Evolutionary conservation across 495 filamentous ascomycete genomes (phyloP).

Genomic region (Cercophora scortea): DNA sequence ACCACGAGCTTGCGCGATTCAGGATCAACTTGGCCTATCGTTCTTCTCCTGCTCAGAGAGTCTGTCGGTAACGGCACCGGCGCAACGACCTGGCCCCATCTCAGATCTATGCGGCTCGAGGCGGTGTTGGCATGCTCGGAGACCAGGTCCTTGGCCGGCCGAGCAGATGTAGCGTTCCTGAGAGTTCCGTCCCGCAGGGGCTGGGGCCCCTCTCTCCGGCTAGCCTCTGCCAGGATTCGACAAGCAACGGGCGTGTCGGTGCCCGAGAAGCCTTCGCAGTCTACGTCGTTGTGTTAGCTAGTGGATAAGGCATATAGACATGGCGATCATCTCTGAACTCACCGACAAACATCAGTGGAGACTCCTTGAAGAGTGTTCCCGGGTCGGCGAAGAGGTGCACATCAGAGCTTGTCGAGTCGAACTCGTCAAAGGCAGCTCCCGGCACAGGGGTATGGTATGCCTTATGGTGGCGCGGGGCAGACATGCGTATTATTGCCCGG

Average conservation of each 20-base stretch:
- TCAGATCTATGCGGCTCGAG: not conserved
- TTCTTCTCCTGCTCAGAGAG: not conserved
- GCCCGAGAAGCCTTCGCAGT: slow-evolving; percentile 7
- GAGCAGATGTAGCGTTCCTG: not conserved
- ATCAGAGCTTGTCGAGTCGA: slow-evolving; percentile 10
- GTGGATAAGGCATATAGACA: not conserved
- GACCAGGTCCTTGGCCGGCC: not conserved
- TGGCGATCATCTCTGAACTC: not conserved
- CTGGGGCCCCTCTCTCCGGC: not conserved
- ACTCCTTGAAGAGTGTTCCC: slow-evolving; percentile 2
- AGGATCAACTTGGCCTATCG: slow-evolving; percentile 4
- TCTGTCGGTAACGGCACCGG: not conserved
- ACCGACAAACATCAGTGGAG: slow-evolving; percentile 8
- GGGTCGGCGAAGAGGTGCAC: slow-evolving; percentile 11
- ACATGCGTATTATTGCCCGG: slow-evolving; percentile 13
- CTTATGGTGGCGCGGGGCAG: slow-evolving; percentile 2
- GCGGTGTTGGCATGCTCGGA: slow-evolving; percentile 1
- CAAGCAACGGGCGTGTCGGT: slow-evolving; percentile 6
- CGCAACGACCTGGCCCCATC: slow-evolving; percentile 3
- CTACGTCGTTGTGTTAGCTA: not conserved
- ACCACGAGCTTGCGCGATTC: slow-evolving; percentile 19
- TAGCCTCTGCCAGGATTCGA: slow-evolving; percentile 1
- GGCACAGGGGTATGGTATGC: slow-evolving; percentile 7
- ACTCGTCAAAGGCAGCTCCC: slow-evolving; percentile 2
- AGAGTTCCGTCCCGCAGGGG: slow-evolving; percentile 1